These are phyloP conservation scores for Phaeophleospora eucalypticola DNA, from an alignment of 2,329 filamentous ascomycete genomes.

Conservation along the genomic window DNA sequence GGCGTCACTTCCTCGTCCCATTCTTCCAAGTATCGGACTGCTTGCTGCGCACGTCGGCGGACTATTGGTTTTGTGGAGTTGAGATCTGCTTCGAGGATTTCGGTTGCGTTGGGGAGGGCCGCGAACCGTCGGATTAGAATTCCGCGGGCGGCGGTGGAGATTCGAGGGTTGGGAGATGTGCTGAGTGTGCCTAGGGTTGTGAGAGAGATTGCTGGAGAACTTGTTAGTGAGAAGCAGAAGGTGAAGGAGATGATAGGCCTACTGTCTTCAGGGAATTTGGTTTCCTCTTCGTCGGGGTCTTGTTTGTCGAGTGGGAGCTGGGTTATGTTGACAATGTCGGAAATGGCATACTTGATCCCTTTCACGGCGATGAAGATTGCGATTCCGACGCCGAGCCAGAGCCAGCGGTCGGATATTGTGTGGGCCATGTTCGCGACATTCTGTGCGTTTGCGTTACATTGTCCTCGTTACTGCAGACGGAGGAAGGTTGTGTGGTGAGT, in stretches of 20 bases:
- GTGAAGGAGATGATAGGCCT: neutral
- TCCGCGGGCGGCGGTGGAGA: conserved; percentile 36
- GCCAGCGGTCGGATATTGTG: conserved; percentile 37
- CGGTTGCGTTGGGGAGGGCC: conserved; percentile 11
- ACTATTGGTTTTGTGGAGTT: conserved; percentile 11
- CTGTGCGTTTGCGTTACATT: neutral
- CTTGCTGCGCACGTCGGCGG: conserved; percentile 15
- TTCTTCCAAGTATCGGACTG: conserved; percentile 21
- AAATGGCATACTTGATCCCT: conserved; percentile 56
- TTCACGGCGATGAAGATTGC: conserved; percentile 57
- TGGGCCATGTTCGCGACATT: neutral
- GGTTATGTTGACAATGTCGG: conserved; percentile 59
- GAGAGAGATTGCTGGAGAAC: conserved; percentile 36
- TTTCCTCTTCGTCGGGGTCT: conserved; percentile 71
- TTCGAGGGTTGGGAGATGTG: conserved; percentile 40
- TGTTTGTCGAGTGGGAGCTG: conserved; percentile 68
- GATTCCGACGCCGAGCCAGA: conserved; percentile 48
- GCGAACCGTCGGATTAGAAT: conserved; percentile 21
- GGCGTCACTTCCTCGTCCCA: conserved; percentile 24
- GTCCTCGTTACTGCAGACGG: neutral
- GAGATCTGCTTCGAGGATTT: conserved; percentile 17
- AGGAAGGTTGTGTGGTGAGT: neutral
- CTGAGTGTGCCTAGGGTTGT: conserved; percentile 40
- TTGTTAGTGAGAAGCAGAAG: neutral
- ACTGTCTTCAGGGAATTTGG: conserved; percentile 40